Percentiles rank a stretch among this genome's conserved stretches.
Evolutionary conservation across 257 asterid species (phyloP).

Genomic region (Penstemon davidsonii): DNA sequence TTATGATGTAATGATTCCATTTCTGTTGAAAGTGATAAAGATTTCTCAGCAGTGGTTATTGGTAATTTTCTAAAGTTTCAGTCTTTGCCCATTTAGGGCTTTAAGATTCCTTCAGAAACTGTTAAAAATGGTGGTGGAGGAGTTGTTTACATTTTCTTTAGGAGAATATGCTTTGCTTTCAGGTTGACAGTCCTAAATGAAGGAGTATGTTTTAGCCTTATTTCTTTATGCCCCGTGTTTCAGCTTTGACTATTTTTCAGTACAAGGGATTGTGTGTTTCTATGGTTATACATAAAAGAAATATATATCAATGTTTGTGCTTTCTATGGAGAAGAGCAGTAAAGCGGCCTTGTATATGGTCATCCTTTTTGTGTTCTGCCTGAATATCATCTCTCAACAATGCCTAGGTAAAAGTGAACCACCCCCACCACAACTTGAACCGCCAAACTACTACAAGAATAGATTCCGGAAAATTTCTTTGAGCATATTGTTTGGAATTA

Average conservation of each 20-base stretch:
- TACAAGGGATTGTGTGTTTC: slow-evolving; percentile 28
- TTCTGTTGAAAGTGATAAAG: slow-evolving; percentile 49
- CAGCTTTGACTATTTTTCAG: not conserved
- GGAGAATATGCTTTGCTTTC: slow-evolving; percentile 34
- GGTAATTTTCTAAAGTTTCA: not conserved
- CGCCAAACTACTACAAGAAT: slow-evolving; percentile 38
- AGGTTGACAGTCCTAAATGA: slow-evolving; percentile 8
- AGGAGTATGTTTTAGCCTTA: not conserved
- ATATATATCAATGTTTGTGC: slow-evolving; percentile 22
- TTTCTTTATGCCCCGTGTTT: not conserved
- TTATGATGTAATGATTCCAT: slow-evolving; percentile 42
- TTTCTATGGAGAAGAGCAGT: slow-evolving; percentile 46
- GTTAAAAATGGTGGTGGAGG: slow-evolving; percentile 23
- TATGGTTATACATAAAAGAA: not conserved
- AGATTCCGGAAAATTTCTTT: slow-evolving; percentile 42
- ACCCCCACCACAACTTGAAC: slow-evolving; percentile 31
- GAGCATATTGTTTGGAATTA: slow-evolving; percentile 62
- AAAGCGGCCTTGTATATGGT: slow-evolving; percentile 23
- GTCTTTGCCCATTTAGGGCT: slow-evolving; percentile 38
- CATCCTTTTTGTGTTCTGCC: slow-evolving; percentile 34
- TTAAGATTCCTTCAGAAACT: slow-evolving; percentile 36
- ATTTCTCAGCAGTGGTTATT: slow-evolving; percentile 20
- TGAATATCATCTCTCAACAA: slow-evolving; percentile 42
- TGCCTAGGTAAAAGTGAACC: slow-evolving; percentile 46
- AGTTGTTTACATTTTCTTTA: slow-evolving; percentile 20